Base-by-base conservation (phyloP, 1,139 yeast species). In the Scheffersomyces quercinus region DNA sequence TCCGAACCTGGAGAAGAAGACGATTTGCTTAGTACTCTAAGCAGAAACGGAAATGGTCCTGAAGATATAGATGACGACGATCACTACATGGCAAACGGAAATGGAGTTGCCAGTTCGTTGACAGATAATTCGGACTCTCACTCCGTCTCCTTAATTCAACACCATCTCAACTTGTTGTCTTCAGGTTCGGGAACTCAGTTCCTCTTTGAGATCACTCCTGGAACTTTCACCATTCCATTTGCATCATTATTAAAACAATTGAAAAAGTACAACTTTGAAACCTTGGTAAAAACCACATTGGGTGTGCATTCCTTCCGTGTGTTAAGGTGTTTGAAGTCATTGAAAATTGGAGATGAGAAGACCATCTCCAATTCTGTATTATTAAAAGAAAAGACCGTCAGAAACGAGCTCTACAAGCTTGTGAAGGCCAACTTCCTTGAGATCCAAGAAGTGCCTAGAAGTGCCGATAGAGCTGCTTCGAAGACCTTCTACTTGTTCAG, bases 391-490 rank as follows among this genome's bases (percentile, higher is more conserved):
- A 81, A 81, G 49, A 86, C 85, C 29, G 88, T 90, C 7, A 75
- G 97, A 48, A 81, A 79, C 37, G 79, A 83, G 42, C 63, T 85
- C 33, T 77, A 82, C 43, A 75, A 75, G 36, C 62, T 85, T 41
- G 69, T 83, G 15, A 77, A 75, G 40, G 73, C 79, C 52, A 83
- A 84, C 53, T 73, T 83, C 13, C 66, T 85, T 24, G 90, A 85
- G 60, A 76, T 85, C 37, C 98, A 93, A 63, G 99, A 95, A 67
- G 87, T 93, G 29, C 98, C 99, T 7, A 79, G 95, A 58, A 85
- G 96, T 30, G 85, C 84, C 29, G 98, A 91, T 62, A 77, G 99
- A 51, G 93, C 96, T 2, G 97, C 98, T 0, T 83, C 89, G 35
- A 82, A 95, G 53, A 85, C 97, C 1, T 85, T 86, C 37, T 93